phyloP scores from a whole-genome alignment of 805 yeast species.

The Kodamaea sagamina region DNA sequence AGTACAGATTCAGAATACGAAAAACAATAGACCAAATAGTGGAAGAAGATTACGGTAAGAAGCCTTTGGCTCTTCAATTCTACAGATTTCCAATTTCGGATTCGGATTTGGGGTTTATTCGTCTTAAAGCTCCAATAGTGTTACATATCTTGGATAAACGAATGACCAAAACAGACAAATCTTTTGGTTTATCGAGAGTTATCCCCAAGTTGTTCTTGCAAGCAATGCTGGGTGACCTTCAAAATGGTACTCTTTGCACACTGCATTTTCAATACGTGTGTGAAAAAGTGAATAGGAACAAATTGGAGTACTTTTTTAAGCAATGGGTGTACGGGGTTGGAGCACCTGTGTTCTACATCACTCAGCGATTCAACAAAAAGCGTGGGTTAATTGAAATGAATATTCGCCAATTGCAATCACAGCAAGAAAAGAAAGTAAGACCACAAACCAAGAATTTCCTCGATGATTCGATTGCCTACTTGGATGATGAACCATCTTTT shows the following conservation, averaged over 20 bases:
- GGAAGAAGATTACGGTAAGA: conserved; percentile 71
- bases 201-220: conserved; percentile 89
- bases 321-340: conserved; percentile 95
- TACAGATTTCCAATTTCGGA: conserved; percentile 63
- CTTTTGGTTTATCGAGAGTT: conserved; percentile 88
- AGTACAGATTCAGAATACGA: conserved; percentile 71
- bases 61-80: conserved; percentile 77
- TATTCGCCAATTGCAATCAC: conserved; percentile 83
- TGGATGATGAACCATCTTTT: conserved; percentile 43
- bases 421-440: conserved; percentile 46
- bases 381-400: conserved; percentile 93
- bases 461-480: conserved; percentile 43
- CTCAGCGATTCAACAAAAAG: conserved; percentile 91
- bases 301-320: conserved; percentile 77
- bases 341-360: conserved; percentile 82
- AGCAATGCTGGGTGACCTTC: conserved; percentile 92
- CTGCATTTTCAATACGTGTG: conserved; percentile 90
- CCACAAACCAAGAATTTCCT: conserved; percentile 46
- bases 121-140: conserved; percentile 82
- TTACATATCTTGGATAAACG: conserved; percentile 81
- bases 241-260: conserved; percentile 74
- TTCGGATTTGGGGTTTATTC: conserved; percentile 65
- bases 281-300: conserved; percentile 88
- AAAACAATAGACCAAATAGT: conserved; percentile 65
- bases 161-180: conserved; percentile 94